Evolutionary conservation across 2,329 filamentous ascomycete species (phyloP), one percentile per base, ranked within the genome.

Genomic region (Pleomassaria siparia): DNA sequence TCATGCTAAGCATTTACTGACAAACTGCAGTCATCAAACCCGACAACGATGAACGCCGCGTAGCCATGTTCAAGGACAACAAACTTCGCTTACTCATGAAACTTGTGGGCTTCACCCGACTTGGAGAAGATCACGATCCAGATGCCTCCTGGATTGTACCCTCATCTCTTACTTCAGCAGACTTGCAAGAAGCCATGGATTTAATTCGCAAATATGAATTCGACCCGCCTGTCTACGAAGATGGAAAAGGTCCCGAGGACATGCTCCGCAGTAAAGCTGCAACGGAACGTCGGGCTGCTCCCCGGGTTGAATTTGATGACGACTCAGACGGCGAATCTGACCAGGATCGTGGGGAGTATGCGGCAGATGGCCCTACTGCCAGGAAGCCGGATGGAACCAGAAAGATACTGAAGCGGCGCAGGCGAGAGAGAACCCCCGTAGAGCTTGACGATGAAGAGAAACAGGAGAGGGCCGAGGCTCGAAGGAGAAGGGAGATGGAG

Each of bases 1-100:
- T 59, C 26, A 56, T 60, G 18, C 54, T 69, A 45, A 63, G 69
- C 12, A 59, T 10, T 2, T 45, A 32, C 46, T 64, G 57, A 60
- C 25, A 37, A 18, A 1, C 4, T 11, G 7, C 47, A 54, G 58
- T 69, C 6, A 55, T 58, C 53, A 80, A 78, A 42, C 79, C 87
- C 0, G 83, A 87, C 47, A 83, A 81, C 33, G 82, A 88, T 37
- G 78, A 81, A 40, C 83, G 85, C 32, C 84, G 85, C 42, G 80
- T 79, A 18, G 87, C 89, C 21, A 85, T 96, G 72, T 95, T 95
- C 76, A 95, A 90, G 65, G 95, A 97, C 69, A 85, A 88, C 9
- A 86, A 92, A 61, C 79, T 97, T 2, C 87, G 91, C 26, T 83
- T 97, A 1, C 80, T 99, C 3, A 87, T 97, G 81, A 86, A 79